Evolutionary conservation across 305 asterid genomes (phyloP).

Genomic region (Fraxinus sp.): DNA sequence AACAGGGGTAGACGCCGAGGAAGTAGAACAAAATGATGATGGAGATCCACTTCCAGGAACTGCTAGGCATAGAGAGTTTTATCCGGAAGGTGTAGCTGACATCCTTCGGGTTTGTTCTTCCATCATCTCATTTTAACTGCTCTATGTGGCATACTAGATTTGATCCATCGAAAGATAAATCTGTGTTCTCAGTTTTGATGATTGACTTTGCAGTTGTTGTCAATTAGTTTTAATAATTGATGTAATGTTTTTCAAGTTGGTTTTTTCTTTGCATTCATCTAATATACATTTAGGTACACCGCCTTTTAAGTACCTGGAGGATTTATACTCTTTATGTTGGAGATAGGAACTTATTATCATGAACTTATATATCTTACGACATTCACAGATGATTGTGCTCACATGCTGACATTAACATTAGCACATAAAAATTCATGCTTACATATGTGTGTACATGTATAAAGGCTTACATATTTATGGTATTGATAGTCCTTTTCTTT

Average conservation of each 20-base stretch:
- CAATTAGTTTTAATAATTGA: not conserved
- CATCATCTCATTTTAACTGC: conserved; percentile 20
- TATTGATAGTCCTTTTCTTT: not conserved
- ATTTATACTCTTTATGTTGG: not conserved
- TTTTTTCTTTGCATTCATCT: not conserved
- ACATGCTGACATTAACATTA: not conserved
- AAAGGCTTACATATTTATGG: not conserved
- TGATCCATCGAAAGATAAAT: conserved; percentile 5
- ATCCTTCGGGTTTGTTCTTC: conserved; percentile 71
- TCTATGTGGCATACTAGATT: not conserved
- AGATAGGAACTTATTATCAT: conserved; percentile 1
- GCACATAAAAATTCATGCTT: not conserved
- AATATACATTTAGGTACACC: not conserved
- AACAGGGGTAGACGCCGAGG: conserved; percentile 63
- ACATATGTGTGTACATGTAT: not conserved
- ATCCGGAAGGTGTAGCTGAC: conserved; percentile 98
- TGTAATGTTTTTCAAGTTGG: conserved; percentile 1
- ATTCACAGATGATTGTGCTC: not conserved
- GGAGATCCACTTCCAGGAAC: conserved; percentile 98
- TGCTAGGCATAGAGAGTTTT: conserved; percentile 97
- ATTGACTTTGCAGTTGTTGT: conserved; percentile 8
- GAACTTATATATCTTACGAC: not conserved
- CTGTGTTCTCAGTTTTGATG: conserved; percentile 8
- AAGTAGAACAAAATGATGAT: conserved; percentile 80
- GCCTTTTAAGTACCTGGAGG: not conserved